Conservation (phyloP, 163 green algal species). For the Scenedesmus sp. region DNA sequence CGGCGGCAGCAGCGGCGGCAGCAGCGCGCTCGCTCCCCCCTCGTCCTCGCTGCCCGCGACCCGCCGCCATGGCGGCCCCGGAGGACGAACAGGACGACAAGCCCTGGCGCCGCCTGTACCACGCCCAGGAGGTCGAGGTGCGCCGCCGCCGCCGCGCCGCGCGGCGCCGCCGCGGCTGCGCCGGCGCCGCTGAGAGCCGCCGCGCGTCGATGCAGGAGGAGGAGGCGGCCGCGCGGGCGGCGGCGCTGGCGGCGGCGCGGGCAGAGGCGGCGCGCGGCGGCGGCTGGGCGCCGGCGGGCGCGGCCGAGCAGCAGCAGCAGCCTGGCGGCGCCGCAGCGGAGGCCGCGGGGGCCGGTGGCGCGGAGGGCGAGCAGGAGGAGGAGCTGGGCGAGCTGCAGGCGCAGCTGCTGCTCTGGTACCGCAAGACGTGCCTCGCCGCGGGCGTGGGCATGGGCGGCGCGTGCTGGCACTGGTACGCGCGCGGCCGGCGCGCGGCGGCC, state of each 20-base stretch:
- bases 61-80: no score
- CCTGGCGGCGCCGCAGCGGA: neutral
- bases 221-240: no score
- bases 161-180: no score
- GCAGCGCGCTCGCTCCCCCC: no score
- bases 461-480: slow-evolving; percentile 22
- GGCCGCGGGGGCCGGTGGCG: neutral
- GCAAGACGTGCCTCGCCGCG: slow-evolving; percentile 39
- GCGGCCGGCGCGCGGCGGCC: neutral
- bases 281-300: neutral
- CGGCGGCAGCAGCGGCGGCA: no score
- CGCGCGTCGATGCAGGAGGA: no score
- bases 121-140: neutral
- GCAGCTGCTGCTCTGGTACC: slow-evolving; percentile 29
- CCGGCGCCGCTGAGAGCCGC: no score
- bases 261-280: no score
- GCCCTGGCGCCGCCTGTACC: slow-evolving; percentile 34
- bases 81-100: slow-evolving; percentile 10
- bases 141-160: neutral
- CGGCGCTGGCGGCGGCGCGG: no score
- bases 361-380: no score
- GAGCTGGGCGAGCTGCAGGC: slow-evolving; percentile 33
- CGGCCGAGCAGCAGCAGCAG: neutral
- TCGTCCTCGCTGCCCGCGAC: no score
- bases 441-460: slow-evolving; percentile 17